Evolutionary conservation across 2,329 filamentous ascomycete genomes (phyloP).

Genomic region (Rosellinia necatrix): DNA sequence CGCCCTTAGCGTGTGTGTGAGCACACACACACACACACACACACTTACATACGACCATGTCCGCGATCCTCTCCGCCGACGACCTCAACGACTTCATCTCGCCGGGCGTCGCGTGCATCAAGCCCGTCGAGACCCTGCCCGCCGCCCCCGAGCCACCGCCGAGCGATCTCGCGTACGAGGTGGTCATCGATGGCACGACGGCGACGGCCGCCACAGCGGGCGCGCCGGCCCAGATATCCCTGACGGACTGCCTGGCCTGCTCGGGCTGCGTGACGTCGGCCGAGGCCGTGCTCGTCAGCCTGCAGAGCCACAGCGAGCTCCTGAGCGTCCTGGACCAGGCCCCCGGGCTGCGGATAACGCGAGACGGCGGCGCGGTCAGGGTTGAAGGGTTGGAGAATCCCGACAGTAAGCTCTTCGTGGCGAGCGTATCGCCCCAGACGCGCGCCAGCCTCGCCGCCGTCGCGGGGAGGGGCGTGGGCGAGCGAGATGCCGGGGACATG

Average conservation of each 20-base stretch:
- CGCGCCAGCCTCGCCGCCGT: slow-evolving; percentile 87
- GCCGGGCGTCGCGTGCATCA: slow-evolving; percentile 96
- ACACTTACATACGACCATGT: slow-evolving; percentile 64
- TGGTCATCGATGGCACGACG: slow-evolving; percentile 84
- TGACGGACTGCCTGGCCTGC: slow-evolving; percentile 96
- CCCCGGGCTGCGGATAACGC: slow-evolving; percentile 49
- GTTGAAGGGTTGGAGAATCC: slow-evolving; percentile 60
- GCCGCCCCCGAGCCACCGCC: slow-evolving; percentile 41
- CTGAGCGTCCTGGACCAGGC: slow-evolving; percentile 77
- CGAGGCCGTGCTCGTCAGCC: slow-evolving; percentile 91
- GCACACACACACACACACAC: no score
- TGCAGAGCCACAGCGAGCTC: slow-evolving; percentile 94
- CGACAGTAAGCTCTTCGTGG: slow-evolving; percentile 81
- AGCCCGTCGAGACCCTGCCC: slow-evolving; percentile 91
- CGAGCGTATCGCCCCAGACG: slow-evolving; percentile 89
- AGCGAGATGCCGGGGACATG: slow-evolving; percentile 77
- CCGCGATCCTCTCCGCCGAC: slow-evolving; percentile 94
- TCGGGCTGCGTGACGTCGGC: slow-evolving; percentile 97
- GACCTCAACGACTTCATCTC: slow-evolving; percentile 99
- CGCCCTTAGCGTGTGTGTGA: no score
- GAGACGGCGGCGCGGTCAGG: slow-evolving; percentile 43
- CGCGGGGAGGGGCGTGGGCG: slow-evolving; percentile 72
- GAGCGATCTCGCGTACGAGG: slow-evolving; percentile 69
- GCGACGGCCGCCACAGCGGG: slow-evolving; percentile 53
- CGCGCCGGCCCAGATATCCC: slow-evolving; percentile 85